Evolutionary conservation across 306 rosid genomes (phyloP).

Genomic region (Glycine tomentella): DNA sequence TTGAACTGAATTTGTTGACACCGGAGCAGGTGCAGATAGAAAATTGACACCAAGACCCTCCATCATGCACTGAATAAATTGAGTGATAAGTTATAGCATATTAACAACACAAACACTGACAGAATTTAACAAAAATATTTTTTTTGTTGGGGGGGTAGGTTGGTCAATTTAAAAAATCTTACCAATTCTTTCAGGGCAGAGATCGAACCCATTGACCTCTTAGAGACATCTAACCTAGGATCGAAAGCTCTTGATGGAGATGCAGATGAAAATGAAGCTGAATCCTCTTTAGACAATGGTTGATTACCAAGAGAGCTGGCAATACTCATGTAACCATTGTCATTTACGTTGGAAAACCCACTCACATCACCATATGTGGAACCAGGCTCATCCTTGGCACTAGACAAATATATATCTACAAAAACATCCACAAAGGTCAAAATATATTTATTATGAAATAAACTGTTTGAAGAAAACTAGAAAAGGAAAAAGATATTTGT

Average conservation of each 20-base stretch:
- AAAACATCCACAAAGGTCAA: slow-evolving; percentile 32
- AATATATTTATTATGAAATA: slow-evolving; percentile 24
- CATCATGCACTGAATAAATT: slow-evolving; percentile 70
- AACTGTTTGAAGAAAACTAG: not conserved
- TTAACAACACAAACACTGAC: slow-evolving; percentile 34
- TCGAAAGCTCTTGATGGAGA: slow-evolving; percentile 66
- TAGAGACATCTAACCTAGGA: slow-evolving; percentile 72
- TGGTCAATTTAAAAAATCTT: slow-evolving; percentile 40
- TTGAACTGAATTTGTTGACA: slow-evolving; percentile 61
- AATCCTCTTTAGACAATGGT: slow-evolving; percentile 67
- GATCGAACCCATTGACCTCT: slow-evolving; percentile 66
- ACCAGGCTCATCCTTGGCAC: slow-evolving; percentile 69
- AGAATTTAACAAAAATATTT: not conserved
- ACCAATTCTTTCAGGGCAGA: slow-evolving; percentile 85
- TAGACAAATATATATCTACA: slow-evolving; percentile 78
- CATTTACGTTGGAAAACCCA: slow-evolving; percentile 63
- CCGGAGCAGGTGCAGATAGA: slow-evolving; percentile 63
- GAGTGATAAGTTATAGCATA: slow-evolving; percentile 44
- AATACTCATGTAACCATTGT: slow-evolving; percentile 62
- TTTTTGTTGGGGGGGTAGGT: not conserved
- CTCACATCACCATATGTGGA: slow-evolving; percentile 63
- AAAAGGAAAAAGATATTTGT: not conserved
- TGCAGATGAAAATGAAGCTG: slow-evolving; percentile 61
- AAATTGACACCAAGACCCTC: slow-evolving; percentile 82
- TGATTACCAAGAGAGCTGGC: slow-evolving; percentile 61